Conservation (phyloP, 179 eudicot genomes). For the Sideroxylon spinosum region DNA sequence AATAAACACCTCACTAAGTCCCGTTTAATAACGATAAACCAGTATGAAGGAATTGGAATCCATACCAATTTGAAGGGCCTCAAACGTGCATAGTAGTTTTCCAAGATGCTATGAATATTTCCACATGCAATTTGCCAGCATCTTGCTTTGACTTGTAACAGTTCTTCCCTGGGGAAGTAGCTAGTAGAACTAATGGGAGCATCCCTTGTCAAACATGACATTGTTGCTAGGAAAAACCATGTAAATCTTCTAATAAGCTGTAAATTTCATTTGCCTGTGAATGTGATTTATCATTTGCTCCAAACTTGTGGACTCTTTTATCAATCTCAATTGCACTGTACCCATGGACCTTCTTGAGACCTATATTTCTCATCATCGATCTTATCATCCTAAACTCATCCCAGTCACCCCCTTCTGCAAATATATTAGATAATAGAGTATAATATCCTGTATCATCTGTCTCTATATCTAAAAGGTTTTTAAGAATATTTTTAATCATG, state of each 20-base stretch:
- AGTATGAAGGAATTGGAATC: background rate
- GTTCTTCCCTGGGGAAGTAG: background rate
- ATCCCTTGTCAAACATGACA: background rate
- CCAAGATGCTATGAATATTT: background rate
- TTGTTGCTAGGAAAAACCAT: background rate
- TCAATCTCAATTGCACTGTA: slow-evolving; percentile 37
- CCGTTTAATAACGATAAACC: background rate
- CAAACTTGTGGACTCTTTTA: slow-evolving; percentile 16
- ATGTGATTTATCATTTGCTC: slow-evolving; percentile 18
- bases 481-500: slow-evolving; percentile 28
- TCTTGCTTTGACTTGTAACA: background rate
- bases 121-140: background rate
- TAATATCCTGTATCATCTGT: slow-evolving; percentile 53
- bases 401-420: slow-evolving; percentile 58
- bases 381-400: slow-evolving; percentile 35
- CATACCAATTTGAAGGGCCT: background rate
- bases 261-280: slow-evolving; percentile 13
- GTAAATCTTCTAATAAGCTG: background rate
- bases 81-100: background rate
- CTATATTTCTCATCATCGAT: slow-evolving; percentile 33
- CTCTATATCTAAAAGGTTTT: slow-evolving; percentile 23
- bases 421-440: slow-evolving; percentile 47
- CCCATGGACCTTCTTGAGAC: slow-evolving; percentile 40
- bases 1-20: too few species aligned
- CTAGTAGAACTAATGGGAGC: background rate